These are phyloP conservation scores for Stereocaulon alpinum DNA, from an alignment of 495 filamentous ascomycete species.

Conservation along the genomic window DNA sequence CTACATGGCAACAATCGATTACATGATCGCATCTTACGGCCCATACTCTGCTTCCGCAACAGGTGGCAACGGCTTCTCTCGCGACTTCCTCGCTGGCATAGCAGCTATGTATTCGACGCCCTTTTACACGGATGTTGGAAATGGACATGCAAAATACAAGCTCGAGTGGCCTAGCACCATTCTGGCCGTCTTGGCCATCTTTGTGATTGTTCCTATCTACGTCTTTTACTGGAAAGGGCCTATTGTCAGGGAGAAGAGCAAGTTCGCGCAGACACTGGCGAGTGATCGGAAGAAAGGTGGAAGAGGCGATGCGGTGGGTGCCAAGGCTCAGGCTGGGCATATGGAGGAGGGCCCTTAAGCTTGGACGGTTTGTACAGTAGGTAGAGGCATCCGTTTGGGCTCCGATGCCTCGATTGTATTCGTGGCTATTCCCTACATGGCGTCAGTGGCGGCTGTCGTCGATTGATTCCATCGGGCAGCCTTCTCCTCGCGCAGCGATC, in stretches of 20 bases:
- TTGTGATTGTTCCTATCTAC: conserved; percentile 58
- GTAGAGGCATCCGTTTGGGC: no score
- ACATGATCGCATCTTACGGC: conserved; percentile 62
- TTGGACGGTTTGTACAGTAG: no score
- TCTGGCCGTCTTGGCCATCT: conserved; percentile 51
- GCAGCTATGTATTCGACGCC: conserved; percentile 65
- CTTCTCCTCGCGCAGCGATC: no score
- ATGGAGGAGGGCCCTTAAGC: background rate
- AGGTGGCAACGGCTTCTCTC: conserved; percentile 61
- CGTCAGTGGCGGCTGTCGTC: no score
- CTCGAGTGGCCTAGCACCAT: conserved; percentile 71
- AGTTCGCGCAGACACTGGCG: conserved; percentile 33
- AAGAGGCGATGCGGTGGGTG: background rate
- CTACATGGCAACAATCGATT: conserved; percentile 70
- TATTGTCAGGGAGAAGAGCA: conserved; percentile 36
- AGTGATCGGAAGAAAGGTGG: conserved; percentile 2
- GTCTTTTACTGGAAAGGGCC: conserved; percentile 71
- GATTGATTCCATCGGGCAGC: no score
- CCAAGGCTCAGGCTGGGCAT: conserved; percentile 2
- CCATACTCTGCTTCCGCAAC: conserved; percentile 64
- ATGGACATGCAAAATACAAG: conserved; percentile 33
- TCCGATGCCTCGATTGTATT: no score
- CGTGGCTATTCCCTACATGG: no score
- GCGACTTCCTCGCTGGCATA: conserved; percentile 76
- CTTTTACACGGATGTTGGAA: conserved; percentile 49